Percentiles rank a stretch among this genome's conserved stretches.
Evolutionary conservation across 495 filamentous ascomycete species (phyloP).

Genomic region (Pyrenula massariospora): DNA sequence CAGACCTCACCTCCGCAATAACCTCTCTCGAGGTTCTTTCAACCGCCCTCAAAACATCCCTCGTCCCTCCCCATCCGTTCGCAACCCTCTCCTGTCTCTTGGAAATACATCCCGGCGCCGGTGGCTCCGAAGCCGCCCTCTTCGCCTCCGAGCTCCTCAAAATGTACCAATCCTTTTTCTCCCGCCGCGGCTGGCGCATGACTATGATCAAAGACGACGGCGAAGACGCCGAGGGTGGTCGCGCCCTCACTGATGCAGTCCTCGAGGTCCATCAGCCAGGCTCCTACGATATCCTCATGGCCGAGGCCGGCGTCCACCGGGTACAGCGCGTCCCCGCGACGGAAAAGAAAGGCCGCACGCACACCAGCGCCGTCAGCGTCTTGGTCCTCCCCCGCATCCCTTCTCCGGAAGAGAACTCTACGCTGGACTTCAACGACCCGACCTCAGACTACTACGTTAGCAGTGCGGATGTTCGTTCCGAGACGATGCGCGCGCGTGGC

Average conservation of each 20-base stretch:
- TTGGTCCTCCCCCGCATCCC: conserved; percentile 83
- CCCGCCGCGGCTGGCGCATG: conserved; percentile 44
- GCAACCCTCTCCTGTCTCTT: conserved; percentile 83
- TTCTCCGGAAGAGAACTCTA: conserved; percentile 37
- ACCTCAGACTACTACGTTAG: conserved; percentile 84
- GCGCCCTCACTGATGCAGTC: conserved; percentile 68
- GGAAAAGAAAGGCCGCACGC: conserved; percentile 78
- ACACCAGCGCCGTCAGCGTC: conserved; percentile 85
- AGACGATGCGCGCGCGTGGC: conserved; percentile 85
- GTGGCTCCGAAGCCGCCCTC: conserved; percentile 78
- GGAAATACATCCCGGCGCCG: conserved; percentile 88
- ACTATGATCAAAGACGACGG: conserved; percentile 46
- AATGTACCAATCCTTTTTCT: conserved; percentile 83
- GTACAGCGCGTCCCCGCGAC: conserved; percentile 89
- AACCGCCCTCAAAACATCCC: conserved; percentile 52
- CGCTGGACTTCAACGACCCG: conserved; percentile 64
- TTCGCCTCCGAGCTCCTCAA: conserved; percentile 78
- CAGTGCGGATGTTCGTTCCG: conserved; percentile 70
- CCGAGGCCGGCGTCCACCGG: conserved; percentile 86
- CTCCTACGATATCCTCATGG: conserved; percentile 67
- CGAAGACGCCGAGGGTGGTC: conserved; percentile 40
- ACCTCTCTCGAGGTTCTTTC: conserved; percentile 46
- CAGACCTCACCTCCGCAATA: conserved; percentile 60
- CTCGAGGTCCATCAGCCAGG: conserved; percentile 70
- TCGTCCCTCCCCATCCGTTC: conserved; percentile 86